These are phyloP conservation scores for Eucalyptus coolabah DNA, from an alignment of 345 rosid species.

Conservation along the genomic window DNA sequence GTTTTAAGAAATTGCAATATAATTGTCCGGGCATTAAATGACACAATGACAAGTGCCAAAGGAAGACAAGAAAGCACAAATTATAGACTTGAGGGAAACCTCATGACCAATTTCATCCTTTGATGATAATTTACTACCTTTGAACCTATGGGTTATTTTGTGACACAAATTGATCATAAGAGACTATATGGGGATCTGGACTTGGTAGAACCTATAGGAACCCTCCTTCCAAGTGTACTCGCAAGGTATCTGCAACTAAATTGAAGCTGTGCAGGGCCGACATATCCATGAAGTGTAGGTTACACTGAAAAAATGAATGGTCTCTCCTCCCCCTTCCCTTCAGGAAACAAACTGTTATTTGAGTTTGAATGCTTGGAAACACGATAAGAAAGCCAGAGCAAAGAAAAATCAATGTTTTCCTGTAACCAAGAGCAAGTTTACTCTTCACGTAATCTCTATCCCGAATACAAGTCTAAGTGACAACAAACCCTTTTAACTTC, in stretches of 20 bases:
- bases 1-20: neutral
- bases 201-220: neutral
- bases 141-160: neutral
- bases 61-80: neutral
- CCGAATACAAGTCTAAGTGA: too few relatives aligned
- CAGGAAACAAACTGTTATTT: neutral
- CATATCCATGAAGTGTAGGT: neutral
- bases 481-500: neutral
- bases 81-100: neutral
- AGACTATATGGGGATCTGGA: too few relatives aligned
- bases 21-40: neutral
- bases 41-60: neutral
- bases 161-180: neutral
- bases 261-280: neutral
- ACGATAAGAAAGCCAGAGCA: too few relatives aligned
- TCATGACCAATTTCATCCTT: neutral
- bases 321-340: neutral
- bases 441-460: too few relatives aligned
- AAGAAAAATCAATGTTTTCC: too few relatives aligned
- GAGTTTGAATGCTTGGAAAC: neutral
- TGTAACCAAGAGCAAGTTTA: too few relatives aligned
- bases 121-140: neutral
- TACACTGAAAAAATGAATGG: neutral
- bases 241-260: neutral
- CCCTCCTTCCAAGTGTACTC: neutral